phyloP scores from a whole-genome alignment of 768 basidiomycete species.

The Auriscalpium vulgare region DNA sequence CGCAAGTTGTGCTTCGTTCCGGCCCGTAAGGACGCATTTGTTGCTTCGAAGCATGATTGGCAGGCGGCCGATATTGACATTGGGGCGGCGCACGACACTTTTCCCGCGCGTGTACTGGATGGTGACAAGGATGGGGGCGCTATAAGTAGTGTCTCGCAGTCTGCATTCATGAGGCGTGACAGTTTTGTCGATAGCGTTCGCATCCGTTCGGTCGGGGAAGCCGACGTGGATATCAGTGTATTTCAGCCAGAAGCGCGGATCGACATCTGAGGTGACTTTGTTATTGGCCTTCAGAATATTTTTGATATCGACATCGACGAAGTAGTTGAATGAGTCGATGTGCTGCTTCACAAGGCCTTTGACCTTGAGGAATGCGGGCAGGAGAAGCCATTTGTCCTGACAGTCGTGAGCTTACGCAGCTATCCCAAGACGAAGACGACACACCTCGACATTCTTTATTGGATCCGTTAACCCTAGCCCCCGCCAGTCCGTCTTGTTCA shows the following conservation, averaged over 20 bases:
- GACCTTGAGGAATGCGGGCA: constrained; percentile 94
- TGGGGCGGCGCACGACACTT: constrained; percentile 73
- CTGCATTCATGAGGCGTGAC: constrained; percentile 98
- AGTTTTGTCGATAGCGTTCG: constrained; percentile 64
- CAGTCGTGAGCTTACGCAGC: neutral
- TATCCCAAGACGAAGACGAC: constrained; percentile 18
- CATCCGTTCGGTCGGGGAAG: constrained; percentile 83
- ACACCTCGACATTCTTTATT: constrained; percentile 83
- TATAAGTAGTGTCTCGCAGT: constrained; percentile 90
- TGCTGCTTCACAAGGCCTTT: constrained; percentile 99
- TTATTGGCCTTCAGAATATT: constrained; percentile 92
- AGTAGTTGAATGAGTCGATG: constrained; percentile 98
- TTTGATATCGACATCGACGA: constrained; percentile 94
- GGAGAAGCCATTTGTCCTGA: constrained; percentile 96
- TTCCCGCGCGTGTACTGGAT: constrained; percentile 93
- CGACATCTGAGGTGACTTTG: constrained; percentile 93
- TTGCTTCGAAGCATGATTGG: constrained; percentile 97
- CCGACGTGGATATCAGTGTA: constrained; percentile 95
- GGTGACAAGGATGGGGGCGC: constrained; percentile 87
- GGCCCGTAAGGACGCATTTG: constrained; percentile 84
- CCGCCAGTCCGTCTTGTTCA: constrained; percentile 53
- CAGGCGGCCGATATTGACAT: constrained; percentile 82
- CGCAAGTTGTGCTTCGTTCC: constrained; percentile 76
- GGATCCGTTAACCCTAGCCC: constrained; percentile 82
- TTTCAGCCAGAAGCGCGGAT: constrained; percentile 93